Evolutionary conservation across 2,329 filamentous ascomycete species (phyloP), one percentile per base, ranked within the genome.

Genomic region (Pseudocercospora fuligena): DNA sequence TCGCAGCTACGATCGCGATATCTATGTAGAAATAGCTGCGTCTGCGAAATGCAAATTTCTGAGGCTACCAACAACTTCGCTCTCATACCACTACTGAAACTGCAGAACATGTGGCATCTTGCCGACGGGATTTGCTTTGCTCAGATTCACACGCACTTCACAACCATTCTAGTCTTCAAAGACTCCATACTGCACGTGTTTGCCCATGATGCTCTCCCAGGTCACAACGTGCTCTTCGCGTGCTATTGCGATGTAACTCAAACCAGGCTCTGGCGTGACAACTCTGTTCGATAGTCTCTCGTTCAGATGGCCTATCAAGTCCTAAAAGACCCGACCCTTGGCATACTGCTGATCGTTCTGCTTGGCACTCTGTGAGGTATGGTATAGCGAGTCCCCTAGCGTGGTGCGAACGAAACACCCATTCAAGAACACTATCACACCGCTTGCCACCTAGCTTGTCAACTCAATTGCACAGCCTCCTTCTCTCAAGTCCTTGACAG

Each of bases 181-280:
- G 40, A 8, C 12, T 5, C 40, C 12, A n/a, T 40, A 19, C 47
- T 27, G 19, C 47, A 25, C 47, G 19, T 23, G 47, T 27, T 25
- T 21, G 47, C 47, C 47, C 21, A 6, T 51, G 21, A 23, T 27
- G 16, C 51, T 27, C 27, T 33, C 14, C 16, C 12, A 27, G 47
- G 51, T 33, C 12, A n/a, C 12, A 60, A 40, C 56, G 56, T 59
- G 36, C 31, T 27, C 21, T 40, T 59, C 56, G 56, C 56, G 33
- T 59, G 56, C 9, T 19, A 2, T 21, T 21, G 33, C 56, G 31
- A 40, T 59, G 56, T 46, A 43, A 59, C 56, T 58, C 49, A 49
- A 49, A 21, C 21, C 49, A 29, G 25, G 25, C 49, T 54, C 21
- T 16, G 9, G 25, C 19, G 47, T 51, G 21, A 16, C 21, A 51